Evolutionary conservation across 371 early-diverging fungal species (phyloP), one percentile per base, ranked within the genome.

Genomic region (Syncephalastrum racemosum): DNA sequence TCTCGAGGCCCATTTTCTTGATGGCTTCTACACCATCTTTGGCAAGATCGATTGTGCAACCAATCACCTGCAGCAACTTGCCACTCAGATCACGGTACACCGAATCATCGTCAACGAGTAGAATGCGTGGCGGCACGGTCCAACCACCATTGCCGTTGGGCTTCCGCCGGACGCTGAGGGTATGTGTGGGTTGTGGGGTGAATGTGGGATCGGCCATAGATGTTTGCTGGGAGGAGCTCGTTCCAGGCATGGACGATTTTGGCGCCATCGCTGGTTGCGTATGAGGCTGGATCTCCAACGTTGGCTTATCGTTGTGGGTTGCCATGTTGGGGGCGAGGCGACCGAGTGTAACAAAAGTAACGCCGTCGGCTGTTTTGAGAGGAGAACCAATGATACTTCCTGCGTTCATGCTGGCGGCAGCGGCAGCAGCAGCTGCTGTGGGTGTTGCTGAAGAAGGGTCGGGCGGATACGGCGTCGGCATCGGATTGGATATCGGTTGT

Each of bases 81-180:
- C 85, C 76, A 45, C 85, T 84, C 4, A 91, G 47, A 16, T 77
- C 76, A 45, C 89, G 83, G 62, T 85, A 85, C 5, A 81, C 82
- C 19, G 81, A 81, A 62, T 91, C 89, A 58, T 91, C 92, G 49
- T 91, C 92, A 3, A 91, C 92, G 12, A 91, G 64, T 15, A 91
- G 64, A 8, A 91, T 86, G 50, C 81, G 81, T 14, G 89, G 88
- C 22, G 89, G 83, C 40, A 80, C 82, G 12, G 81, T 73, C 89
- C 89, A 87, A 49, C 69, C 73, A 27, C 71, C 71, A 22, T 49
- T 51, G 53, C 31, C 27, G 36, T 50, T 50, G 50, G 14, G 36
- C 36, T 31, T 31, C 36, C 36, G 36, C 36, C 36, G 36, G 10
- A 31, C 36, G 36, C 36, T 31, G 36, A 31, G 36, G 36, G 36